phyloP scores from a whole-genome alignment of 1,284 basidiomycete species.

The Fomitopsis schrenkii region DNA sequence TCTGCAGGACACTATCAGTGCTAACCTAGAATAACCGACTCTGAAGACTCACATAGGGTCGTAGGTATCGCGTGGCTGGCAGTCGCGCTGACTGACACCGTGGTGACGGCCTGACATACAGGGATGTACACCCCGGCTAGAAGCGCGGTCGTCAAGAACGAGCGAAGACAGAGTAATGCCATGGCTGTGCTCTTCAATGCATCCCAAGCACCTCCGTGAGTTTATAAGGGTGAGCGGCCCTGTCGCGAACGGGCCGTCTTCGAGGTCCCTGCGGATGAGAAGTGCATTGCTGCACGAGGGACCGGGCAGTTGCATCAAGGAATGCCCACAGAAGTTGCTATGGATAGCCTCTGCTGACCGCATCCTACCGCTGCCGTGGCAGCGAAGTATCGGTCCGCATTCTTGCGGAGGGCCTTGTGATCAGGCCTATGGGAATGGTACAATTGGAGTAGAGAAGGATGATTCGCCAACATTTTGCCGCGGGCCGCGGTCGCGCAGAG shows the following conservation, averaged over 20 bases:
- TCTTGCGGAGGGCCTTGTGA: background rate
- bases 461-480: background rate
- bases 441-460: background rate
- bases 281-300: background rate
- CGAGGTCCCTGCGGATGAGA: background rate
- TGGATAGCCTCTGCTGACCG: background rate
- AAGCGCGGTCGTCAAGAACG: background rate
- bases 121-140: background rate
- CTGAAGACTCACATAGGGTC: conserved; percentile 25
- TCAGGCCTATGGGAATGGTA: background rate
- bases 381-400: background rate
- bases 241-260: background rate
- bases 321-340: background rate
- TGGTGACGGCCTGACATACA: conserved; percentile 16
- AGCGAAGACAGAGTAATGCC: background rate
- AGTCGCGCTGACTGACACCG: conserved; percentile 18
- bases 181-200: background rate
- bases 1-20: conserved; percentile 16
- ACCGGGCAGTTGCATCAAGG: background rate
- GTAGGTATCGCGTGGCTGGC: conserved; percentile 23
- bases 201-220: background rate
- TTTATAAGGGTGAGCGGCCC: background rate
- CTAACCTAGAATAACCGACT: background rate
- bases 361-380: background rate
- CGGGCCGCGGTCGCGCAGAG: background rate